These are phyloP conservation scores for Cordyceps pruinosa DNA, from an alignment of 2,329 filamentous ascomycete species.

Conservation along the genomic window DNA sequence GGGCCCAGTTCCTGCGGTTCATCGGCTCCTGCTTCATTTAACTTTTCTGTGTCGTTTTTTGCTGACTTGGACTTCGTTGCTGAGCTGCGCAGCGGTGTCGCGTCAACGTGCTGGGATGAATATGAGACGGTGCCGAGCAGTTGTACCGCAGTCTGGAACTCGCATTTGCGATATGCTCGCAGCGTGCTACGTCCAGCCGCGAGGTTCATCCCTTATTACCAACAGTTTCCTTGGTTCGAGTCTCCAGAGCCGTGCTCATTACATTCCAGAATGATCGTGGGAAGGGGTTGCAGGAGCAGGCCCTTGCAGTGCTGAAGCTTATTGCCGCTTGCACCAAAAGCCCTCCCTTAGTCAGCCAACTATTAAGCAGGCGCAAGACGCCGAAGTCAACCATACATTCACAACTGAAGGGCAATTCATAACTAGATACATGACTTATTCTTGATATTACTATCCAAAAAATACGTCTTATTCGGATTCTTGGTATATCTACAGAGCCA, in stretches of 20 bases:
- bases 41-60: slow-evolving; percentile 6
- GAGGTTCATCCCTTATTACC: neutral
- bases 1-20: slow-evolving; percentile 28
- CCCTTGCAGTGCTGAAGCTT: neutral
- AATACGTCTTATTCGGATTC: neutral
- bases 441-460: neutral
- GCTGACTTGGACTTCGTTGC: neutral
- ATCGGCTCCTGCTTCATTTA: neutral
- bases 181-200: neutral
- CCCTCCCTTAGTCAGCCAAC: slow-evolving; percentile 4
- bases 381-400: neutral
- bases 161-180: slow-evolving; percentile 1
- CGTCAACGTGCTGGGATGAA: neutral
- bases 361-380: neutral
- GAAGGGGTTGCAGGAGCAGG: neutral
- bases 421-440: neutral
- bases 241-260: neutral
- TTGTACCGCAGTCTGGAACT: neutral
- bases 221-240: neutral
- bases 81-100: neutral
- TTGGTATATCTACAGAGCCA: slow-evolving; percentile 1
- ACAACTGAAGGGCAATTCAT: neutral
- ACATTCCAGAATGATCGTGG: neutral
- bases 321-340: slow-evolving; percentile 5
- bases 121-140: neutral